phyloP scores from a whole-genome alignment of 305 asterid species.

The Fraxinus sp. region DNA sequence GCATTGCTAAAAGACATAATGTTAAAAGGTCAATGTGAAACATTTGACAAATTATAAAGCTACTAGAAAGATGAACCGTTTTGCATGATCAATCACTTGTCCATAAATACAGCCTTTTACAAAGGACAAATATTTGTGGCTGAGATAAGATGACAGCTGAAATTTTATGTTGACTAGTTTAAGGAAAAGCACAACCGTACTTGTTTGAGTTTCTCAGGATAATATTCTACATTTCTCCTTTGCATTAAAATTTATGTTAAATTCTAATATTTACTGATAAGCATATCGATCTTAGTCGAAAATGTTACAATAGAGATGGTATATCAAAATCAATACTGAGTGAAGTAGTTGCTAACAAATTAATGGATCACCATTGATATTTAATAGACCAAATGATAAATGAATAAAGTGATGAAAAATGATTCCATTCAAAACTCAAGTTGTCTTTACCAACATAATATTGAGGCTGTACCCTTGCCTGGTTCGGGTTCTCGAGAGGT shows the following conservation, averaged over 20 bases:
- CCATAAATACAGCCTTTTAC: neutral
- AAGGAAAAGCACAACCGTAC: neutral
- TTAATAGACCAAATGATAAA: neutral
- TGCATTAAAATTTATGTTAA: neutral
- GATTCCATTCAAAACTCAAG: neutral
- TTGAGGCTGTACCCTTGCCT: neutral
- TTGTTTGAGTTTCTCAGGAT: neutral
- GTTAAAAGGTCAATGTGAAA: neutral
- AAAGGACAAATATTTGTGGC: neutral
- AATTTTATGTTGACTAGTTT: slow-evolving; percentile 17
- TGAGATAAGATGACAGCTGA: slow-evolving; percentile 13
- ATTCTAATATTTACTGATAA: neutral
- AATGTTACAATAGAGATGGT: neutral
- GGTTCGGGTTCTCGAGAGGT: neutral
- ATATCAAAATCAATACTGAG: neutral
- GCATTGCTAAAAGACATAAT: neutral
- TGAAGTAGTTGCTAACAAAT: neutral
- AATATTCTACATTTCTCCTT: neutral
- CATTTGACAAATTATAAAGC: neutral
- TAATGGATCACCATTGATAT: neutral
- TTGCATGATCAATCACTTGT: neutral
- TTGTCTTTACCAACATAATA: neutral
- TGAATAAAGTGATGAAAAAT: neutral
- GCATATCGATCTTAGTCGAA: neutral
- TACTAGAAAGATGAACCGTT: neutral